Evolutionary conservation across 768 basidiomycete species (phyloP), one percentile per base, ranked within the genome.

Genomic region (Clitopilus passeckerianus): DNA sequence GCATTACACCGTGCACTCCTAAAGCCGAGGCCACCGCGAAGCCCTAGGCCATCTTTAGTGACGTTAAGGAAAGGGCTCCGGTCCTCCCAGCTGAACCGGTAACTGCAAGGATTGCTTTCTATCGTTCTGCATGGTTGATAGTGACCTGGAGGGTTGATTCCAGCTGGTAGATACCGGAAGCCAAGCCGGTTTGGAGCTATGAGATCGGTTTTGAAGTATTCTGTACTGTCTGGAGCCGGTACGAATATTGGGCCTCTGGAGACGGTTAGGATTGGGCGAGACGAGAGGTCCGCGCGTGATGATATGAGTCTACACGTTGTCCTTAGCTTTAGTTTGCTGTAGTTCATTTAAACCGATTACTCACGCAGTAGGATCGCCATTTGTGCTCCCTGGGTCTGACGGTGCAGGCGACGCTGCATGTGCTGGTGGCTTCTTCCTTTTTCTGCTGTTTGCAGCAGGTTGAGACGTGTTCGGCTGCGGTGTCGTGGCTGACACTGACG

Each of bases 11-110:
- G 83, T 2, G 89, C 94, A 65, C 91, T 93, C 23, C 96, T 78
- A 71, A 94, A 98, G 4, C 97, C 97, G 56, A 90, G 91, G 67
- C 90, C 89, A 6, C 95, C 93, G 1, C 84, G 77, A 57, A 95
- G 73, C 1, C 84, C 82, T 2, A 90, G 69, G 0, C 91, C 94
- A 65, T 95, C 91, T 58, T 84, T 86, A 0, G 90, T 86, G 63
- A 93, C 86, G 57, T 85, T 85, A 56, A 95, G 77, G 67, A 90
- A 92, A 0, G 88, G 78, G 65, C 87, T 91, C 22, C 95, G 85
- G 71, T 97, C 94, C 70, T 95, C 93, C 94, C 94, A 96, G 68
- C 89, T 87, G 60, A 93, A 83, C 54, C 93, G 82, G 69, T 80
- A 88, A 5, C 74, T 71, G 1, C 82, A 79, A 0, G 94, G 94